These are phyloP conservation scores for Naganishia kalamii DNA, from an alignment of 768 basidiomycete species.

Conservation along the genomic window DNA sequence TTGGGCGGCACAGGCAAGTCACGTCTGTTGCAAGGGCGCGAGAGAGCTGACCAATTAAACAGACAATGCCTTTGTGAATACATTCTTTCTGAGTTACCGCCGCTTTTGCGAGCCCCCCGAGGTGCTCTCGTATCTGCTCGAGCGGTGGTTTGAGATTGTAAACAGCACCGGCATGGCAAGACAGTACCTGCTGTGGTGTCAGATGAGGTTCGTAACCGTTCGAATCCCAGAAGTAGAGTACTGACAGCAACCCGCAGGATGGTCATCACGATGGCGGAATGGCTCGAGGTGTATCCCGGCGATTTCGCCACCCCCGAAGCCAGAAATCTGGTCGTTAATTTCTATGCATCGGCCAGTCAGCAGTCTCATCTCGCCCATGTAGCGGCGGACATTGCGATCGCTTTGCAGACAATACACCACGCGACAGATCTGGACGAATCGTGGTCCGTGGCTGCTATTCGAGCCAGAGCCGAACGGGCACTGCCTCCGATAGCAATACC, in stretches of 20 bases:
- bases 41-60: background rate
- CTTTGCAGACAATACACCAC: slow-evolving; percentile 28
- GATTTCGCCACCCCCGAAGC: slow-evolving; percentile 30
- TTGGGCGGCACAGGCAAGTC: slow-evolving; percentile 18
- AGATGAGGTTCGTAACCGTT: slow-evolving; percentile 5
- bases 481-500: background rate
- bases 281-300: slow-evolving; percentile 40
- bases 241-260: too few species aligned
- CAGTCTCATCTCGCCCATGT: slow-evolving; percentile 36
- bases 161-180: slow-evolving; percentile 20
- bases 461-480: background rate
- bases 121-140: slow-evolving; percentile 33
- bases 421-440: slow-evolving; percentile 37
- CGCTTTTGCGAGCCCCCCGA: slow-evolving; percentile 34
- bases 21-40: background rate
- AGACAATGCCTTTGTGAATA: slow-evolving; percentile 35
- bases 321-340: slow-evolving; percentile 25
- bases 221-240: too few species aligned
- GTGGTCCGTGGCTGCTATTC: slow-evolving; percentile 28
- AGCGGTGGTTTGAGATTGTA: slow-evolving; percentile 30
- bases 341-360: slow-evolving; percentile 28
- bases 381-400: slow-evolving; percentile 34
- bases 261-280: slow-evolving; percentile 29
- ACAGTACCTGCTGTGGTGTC: slow-evolving; percentile 10
- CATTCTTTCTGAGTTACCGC: slow-evolving; percentile 41